Conservation (phyloP, 441 rosid genomes). For the Kokia cookei region DNA sequence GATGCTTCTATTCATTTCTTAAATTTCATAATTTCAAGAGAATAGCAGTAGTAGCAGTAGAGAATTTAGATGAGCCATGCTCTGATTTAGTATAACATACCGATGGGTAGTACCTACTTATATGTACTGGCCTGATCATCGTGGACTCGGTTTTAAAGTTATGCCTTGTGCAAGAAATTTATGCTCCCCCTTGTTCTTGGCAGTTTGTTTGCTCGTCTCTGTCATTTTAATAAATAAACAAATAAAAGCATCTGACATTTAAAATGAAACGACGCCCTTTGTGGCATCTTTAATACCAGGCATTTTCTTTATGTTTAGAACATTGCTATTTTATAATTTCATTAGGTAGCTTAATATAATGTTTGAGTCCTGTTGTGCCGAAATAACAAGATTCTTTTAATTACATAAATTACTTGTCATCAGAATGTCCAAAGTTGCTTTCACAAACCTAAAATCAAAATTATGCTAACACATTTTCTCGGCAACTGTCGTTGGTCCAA, state of each 20-base stretch:
- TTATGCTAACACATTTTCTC: too few relatives aligned
- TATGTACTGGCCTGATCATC: conserved; percentile 1
- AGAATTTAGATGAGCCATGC: conserved; percentile 22
- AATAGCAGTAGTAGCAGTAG: conserved; percentile 18
- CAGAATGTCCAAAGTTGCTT: too few relatives aligned
- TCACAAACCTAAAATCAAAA: too few relatives aligned
- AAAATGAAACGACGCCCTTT: not conserved
- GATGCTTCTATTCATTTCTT: conserved; percentile 4
- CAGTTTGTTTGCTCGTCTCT: not conserved
- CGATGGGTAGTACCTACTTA: conserved; percentile 13
- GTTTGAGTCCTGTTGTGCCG: too few relatives aligned
- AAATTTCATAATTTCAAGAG: conserved; percentile 13
- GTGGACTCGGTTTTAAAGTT: conserved; percentile 17
- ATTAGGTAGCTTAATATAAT: too few relatives aligned
- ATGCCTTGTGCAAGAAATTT: conserved; percentile 11
- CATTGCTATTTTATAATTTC: not conserved
- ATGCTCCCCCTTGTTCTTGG: not conserved
- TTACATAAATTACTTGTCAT: too few relatives aligned
- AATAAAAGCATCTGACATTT: conserved; percentile 12
- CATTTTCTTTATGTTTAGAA: not conserved
- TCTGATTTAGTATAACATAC: conserved; percentile 14
- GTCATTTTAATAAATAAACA: not conserved
- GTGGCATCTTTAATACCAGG: not conserved
- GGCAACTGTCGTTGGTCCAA: too few relatives aligned
- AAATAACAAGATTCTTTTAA: too few relatives aligned